Percentiles rank a stretch among this genome's conserved stretches.
These are phyloP conservation scores for Pythium volutum DNA, from an alignment of 352 stramenopile species.

Conservation along the genomic window DNA sequence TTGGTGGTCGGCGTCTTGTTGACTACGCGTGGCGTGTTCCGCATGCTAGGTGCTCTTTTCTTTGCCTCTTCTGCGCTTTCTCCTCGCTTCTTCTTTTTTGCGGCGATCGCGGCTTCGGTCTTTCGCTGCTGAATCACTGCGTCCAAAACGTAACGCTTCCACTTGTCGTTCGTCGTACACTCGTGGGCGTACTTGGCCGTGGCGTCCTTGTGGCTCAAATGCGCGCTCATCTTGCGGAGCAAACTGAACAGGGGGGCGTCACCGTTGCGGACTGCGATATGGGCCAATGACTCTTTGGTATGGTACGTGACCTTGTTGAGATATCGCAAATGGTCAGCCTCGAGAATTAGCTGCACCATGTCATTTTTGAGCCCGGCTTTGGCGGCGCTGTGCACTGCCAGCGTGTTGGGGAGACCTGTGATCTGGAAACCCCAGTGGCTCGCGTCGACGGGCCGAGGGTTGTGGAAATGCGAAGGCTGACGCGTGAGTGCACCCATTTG, in stretches of 20 bases:
- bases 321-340: not conserved
- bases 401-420: not conserved
- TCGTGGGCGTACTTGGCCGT: conserved; percentile 10
- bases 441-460: not conserved
- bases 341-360: not conserved
- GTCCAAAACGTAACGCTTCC: not conserved
- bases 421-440: not conserved
- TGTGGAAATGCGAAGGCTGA: conserved; percentile 6
- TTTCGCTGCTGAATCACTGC: not conserved
- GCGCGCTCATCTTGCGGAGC: too few species aligned
- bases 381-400: conserved; percentile 5
- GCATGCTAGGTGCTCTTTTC: not conserved
- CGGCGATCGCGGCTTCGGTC: not conserved
- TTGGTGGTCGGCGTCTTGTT: not conserved
- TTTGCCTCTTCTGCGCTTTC: not conserved
- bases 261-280: too few species aligned
- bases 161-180: not conserved
- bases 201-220: conserved; percentile 4
- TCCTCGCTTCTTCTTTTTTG: not conserved
- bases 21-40: too few species aligned
- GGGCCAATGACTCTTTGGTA: too few species aligned
- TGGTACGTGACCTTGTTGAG: conserved; percentile 2
- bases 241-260: too few species aligned
- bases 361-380: not conserved
- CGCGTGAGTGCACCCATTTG: conserved; percentile 25